Evolutionary conservation across 2,329 filamentous ascomycete genomes (phyloP).

Genomic region (Colletotrichum lini): DNA sequence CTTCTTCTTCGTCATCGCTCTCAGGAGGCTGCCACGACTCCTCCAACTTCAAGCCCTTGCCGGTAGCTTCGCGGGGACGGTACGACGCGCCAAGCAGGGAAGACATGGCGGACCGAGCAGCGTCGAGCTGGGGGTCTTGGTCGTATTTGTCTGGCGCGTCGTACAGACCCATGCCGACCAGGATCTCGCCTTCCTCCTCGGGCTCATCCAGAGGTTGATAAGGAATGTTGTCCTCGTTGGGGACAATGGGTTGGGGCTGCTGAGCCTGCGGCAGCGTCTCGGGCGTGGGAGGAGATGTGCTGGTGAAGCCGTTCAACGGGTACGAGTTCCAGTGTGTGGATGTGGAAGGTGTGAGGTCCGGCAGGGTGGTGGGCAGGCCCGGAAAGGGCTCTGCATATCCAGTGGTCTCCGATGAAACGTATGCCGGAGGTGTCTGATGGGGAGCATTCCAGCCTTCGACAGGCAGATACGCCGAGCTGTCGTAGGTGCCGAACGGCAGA

Average conservation of each 20-base stretch:
- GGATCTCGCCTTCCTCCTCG: conserved; percentile 76
- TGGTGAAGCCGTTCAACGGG: conserved; percentile 59
- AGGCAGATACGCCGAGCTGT: conserved; percentile 57
- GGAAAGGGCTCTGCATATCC: conserved; percentile 51
- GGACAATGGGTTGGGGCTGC: conserved; percentile 60
- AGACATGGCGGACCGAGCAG: conserved; percentile 68
- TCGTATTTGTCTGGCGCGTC: conserved; percentile 75
- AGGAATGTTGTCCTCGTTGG: conserved; percentile 64
- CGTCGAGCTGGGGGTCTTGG: conserved; percentile 65
- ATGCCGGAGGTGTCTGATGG: conserved; percentile 50
- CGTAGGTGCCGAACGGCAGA: conserved; percentile 59
- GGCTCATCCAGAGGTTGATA: conserved; percentile 66
- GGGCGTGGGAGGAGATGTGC: conserved; percentile 71
- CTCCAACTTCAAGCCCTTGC: conserved; percentile 85
- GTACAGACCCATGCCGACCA: conserved; percentile 88
- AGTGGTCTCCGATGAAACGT: conserved; percentile 47
- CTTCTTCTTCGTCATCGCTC: conserved; percentile 69
- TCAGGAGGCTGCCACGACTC: conserved; percentile 83
- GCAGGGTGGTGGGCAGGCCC: conserved; percentile 42
- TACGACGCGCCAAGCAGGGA: conserved; percentile 68
- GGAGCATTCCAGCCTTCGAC: conserved; percentile 55
- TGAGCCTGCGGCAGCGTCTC: conserved; percentile 70
- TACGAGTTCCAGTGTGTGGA: conserved; percentile 60
- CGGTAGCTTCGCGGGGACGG: conserved; percentile 63
- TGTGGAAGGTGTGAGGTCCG: conserved; percentile 44